These are phyloP conservation scores for Aspergillus carlsbadensis DNA, from an alignment of 495 filamentous ascomycete genomes.

Conservation along the genomic window DNA sequence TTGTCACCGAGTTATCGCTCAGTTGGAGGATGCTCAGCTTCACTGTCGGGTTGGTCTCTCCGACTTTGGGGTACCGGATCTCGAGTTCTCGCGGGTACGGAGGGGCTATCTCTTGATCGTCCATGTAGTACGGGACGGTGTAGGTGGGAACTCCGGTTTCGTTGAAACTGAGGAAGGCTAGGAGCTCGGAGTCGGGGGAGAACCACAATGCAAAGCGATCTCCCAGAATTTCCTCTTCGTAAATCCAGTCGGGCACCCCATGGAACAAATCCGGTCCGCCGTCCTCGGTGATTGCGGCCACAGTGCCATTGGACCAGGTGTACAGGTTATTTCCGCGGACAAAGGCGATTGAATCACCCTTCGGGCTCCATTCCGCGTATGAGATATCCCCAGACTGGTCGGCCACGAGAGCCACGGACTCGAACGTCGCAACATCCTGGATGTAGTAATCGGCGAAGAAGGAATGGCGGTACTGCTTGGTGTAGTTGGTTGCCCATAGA, in stretches of 20 bases:
- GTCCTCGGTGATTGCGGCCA: slow-evolving; percentile 16
- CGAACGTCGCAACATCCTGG: slow-evolving; percentile 19
- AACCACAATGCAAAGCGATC: slow-evolving; percentile 18
- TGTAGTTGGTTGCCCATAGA: slow-evolving; percentile 22
- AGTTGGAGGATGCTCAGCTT: slow-evolving; percentile 15
- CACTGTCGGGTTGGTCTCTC: slow-evolving; percentile 22
- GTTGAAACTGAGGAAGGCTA: slow-evolving; percentile 21
- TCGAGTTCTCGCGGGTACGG: slow-evolving; percentile 21
- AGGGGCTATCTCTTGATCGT: slow-evolving; percentile 18
- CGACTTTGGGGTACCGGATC: slow-evolving; percentile 21
- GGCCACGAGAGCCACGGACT: slow-evolving; percentile 10
- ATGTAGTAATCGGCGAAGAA: slow-evolving; percentile 24
- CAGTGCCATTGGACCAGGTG: slow-evolving; percentile 17
- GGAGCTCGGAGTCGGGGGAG: slow-evolving; percentile 19
- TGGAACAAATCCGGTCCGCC: slow-evolving; percentile 20
- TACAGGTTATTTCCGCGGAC: slow-evolving; percentile 21
- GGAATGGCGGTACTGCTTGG: slow-evolving; percentile 22
- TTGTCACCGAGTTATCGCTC: neutral
- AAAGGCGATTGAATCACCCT: slow-evolving; percentile 17
- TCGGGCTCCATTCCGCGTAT: slow-evolving; percentile 21
- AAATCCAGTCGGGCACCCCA: slow-evolving; percentile 24
- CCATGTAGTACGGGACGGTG: slow-evolving; percentile 22
- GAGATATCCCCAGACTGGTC: slow-evolving; percentile 20
- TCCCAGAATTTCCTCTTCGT: slow-evolving; percentile 24
- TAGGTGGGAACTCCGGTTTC: slow-evolving; percentile 21